phyloP scores from a whole-genome alignment of 2,329 filamentous ascomycete genomes.

The Ophiostoma fasciatum region DNA sequence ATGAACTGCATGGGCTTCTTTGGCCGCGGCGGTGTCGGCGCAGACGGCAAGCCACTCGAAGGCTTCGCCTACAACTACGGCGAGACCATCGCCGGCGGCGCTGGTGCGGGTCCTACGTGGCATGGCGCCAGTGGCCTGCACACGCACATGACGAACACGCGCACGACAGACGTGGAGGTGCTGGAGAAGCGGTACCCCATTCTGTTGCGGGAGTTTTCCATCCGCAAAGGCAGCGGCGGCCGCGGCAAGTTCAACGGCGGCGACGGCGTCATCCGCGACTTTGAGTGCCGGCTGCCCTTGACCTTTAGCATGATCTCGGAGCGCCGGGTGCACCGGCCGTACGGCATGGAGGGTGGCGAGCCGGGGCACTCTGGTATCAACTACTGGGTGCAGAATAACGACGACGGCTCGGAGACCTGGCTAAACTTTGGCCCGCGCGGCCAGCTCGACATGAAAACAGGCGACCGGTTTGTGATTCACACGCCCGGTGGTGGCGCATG shows the following conservation, averaged over 20 bases:
- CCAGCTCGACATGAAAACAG: constrained; percentile 57
- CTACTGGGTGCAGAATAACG: constrained; percentile 52
- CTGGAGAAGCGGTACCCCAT: constrained; percentile 66
- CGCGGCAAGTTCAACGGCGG: constrained; percentile 52
- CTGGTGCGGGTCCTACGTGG: constrained; percentile 59
- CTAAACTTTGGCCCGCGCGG: constrained; percentile 70
- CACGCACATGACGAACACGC: constrained; percentile 74
- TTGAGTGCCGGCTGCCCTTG: constrained; percentile 65
- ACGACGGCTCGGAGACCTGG: constrained; percentile 17
- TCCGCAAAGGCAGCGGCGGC: constrained; percentile 49
- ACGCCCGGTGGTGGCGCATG: constrained; percentile 70
- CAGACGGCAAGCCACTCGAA: constrained; percentile 33
- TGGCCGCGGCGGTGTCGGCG: constrained; percentile 45
- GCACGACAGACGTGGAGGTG: constrained; percentile 67
- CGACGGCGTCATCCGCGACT: constrained; percentile 61
- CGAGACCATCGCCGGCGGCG: constrained; percentile 69
- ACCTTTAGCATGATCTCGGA: constrained; percentile 69
- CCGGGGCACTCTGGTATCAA: constrained; percentile 70
- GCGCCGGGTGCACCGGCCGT: constrained; percentile 59
- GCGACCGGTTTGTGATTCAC: constrained; percentile 63
- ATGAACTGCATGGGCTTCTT: constrained; percentile 23
- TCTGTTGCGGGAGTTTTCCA: constrained; percentile 51
- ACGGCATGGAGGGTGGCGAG: constrained; percentile 69
- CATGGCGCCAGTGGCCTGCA: constrained; percentile 60
- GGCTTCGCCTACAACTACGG: constrained; percentile 70